A percentile compares a stretch with the other conserved stretches of the same genome.
phyloP scores from a whole-genome alignment of 1,139 yeast species.

The Yarrowia galli region DNA sequence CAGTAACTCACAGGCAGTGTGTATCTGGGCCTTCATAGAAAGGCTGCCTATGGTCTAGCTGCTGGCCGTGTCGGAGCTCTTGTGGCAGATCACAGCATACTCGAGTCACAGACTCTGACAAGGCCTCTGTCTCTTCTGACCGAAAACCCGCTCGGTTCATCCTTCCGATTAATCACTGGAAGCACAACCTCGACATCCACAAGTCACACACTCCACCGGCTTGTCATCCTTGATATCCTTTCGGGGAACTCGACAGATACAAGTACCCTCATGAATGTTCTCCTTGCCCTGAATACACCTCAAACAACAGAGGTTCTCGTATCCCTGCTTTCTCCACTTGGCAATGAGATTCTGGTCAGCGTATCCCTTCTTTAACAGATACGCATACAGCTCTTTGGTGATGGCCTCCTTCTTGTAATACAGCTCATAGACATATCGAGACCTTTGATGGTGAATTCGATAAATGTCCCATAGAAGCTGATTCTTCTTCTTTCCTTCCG shows the following conservation, averaged over 20 bases:
- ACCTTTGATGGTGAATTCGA: conserved; percentile 74
- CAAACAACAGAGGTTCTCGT: conserved; percentile 85
- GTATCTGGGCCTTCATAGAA: too few species aligned
- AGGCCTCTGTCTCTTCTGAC: neutral
- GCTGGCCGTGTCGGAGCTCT: too few species aligned
- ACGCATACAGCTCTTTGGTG: conserved; percentile 72
- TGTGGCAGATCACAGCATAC: too few species aligned
- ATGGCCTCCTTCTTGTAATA: conserved; percentile 75
- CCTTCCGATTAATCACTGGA: conserved; percentile 64
- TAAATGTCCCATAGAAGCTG: conserved; percentile 77
- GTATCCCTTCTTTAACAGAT: conserved; percentile 72
- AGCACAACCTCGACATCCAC: conserved; percentile 92
- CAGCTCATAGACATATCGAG: conserved; percentile 77
- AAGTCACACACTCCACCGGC: conserved; percentile 71
- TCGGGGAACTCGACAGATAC: conserved; percentile 88
- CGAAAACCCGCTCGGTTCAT: neutral
- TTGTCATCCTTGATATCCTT: conserved; percentile 52
- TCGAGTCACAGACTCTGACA: too few species aligned
- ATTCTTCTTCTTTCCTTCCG: conserved; percentile 49
- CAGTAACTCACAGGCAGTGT: too few species aligned
- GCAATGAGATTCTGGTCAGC: conserved; percentile 79
- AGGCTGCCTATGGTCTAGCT: too few species aligned
- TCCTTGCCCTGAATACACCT: conserved; percentile 75
- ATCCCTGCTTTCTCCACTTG: conserved; percentile 91
- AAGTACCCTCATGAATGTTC: conserved; percentile 69